Evolutionary conservation across 2,329 filamentous ascomycete genomes (phyloP).

Genomic region (Fusarium praegraminearum): DNA sequence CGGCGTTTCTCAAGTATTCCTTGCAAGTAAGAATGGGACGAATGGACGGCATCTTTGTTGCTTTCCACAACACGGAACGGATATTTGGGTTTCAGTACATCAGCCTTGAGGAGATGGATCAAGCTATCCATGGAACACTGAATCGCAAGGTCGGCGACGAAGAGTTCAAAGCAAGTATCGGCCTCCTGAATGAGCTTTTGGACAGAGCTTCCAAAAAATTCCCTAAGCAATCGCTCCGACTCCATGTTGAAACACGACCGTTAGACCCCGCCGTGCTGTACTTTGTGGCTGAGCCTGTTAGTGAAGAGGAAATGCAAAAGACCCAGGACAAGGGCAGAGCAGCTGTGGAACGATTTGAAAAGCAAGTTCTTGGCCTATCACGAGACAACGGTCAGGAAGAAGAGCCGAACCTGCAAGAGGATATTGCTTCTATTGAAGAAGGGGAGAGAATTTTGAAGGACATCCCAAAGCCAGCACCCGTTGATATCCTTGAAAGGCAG

Average conservation of each 20-base stretch:
- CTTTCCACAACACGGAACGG: constrained; percentile 92
- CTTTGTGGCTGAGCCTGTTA: constrained; percentile 88
- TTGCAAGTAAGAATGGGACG: constrained; percentile 95
- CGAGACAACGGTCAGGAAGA: constrained; percentile 49
- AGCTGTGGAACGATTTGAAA: constrained; percentile 77
- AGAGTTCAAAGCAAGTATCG: constrained; percentile 87
- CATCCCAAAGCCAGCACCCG: constrained; percentile 15
- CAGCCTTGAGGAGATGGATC: constrained; percentile 86
- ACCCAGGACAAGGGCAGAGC: constrained; percentile 78
- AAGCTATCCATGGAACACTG: constrained; percentile 83
- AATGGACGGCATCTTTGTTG: constrained; percentile 99
- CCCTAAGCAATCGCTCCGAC: constrained; percentile 79
- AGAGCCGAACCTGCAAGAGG: constrained; percentile 4
- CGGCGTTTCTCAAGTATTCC: constrained; percentile 96
- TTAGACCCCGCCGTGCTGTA: constrained; percentile 78
- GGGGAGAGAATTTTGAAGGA: constrained; percentile 32
- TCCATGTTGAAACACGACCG: constrained; percentile 83
- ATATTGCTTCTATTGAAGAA: constrained; percentile 22
- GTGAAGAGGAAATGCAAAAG: constrained; percentile 74
- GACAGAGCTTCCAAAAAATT: constrained; percentile 80
- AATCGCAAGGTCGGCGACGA: constrained; percentile 77
- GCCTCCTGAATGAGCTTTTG: constrained; percentile 82
- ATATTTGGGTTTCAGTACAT: constrained; percentile 99
- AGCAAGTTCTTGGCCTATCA: constrained; percentile 66
- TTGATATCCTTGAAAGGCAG: constrained; percentile 48